These are phyloP conservation scores for Dioscorea zingiberensis DNA, from an alignment of 106 monocot genomes.

Conservation along the genomic window DNA sequence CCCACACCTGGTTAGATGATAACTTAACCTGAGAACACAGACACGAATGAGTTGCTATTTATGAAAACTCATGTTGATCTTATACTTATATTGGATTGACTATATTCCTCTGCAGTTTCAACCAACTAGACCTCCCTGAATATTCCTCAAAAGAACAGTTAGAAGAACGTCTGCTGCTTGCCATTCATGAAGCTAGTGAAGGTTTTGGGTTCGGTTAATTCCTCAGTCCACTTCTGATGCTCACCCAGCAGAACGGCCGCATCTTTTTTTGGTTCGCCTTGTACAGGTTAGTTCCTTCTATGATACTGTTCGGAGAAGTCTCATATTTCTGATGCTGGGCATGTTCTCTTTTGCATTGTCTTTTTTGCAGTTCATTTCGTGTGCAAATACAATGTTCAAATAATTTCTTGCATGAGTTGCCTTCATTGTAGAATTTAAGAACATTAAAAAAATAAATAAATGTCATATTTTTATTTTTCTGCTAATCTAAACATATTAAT, in stretches of 20 bases:
- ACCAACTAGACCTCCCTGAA: conserved; percentile 73
- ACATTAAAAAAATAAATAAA: too few relatives aligned
- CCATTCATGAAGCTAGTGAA: conserved; percentile 88
- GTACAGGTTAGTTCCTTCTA: neutral
- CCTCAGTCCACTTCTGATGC: neutral
- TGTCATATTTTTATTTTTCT: too few relatives aligned
- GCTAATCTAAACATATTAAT: too few relatives aligned
- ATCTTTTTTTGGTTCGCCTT: neutral
- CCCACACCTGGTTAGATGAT: conserved; percentile 60
- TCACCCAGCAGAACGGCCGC: neutral
- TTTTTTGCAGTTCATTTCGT: too few relatives aligned
- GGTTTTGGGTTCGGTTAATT: conserved; percentile 80
- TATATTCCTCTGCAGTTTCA: conserved; percentile 43
- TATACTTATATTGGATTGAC: neutral
- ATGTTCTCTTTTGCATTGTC: too few relatives aligned
- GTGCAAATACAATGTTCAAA: too few relatives aligned
- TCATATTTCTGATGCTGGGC: too few relatives aligned
- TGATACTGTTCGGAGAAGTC: too few relatives aligned
- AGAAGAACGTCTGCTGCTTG: conserved; percentile 57
- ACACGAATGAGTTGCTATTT: neutral
- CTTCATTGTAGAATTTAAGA: too few relatives aligned
- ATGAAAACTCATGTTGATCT: neutral
- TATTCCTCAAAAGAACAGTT: conserved; percentile 66
- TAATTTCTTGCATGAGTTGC: too few relatives aligned
- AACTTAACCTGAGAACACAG: neutral